These are phyloP conservation scores for Chalciporus sp. DNA, from an alignment of 1,284 basidiomycete genomes.

Conservation along the genomic window DNA sequence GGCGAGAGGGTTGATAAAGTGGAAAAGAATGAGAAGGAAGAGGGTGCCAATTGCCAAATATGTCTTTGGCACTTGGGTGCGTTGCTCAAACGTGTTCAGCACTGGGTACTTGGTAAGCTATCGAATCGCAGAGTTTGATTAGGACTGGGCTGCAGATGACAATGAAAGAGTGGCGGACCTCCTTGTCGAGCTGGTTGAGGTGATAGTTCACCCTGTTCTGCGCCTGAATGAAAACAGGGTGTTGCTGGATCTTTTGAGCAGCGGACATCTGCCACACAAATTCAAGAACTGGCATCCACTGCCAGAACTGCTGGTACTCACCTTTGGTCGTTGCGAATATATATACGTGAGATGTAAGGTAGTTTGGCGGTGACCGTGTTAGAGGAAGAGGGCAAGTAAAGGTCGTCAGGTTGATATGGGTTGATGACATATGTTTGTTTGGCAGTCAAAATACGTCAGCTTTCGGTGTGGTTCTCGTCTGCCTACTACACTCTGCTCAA, in stretches of 20 bases:
- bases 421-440: constrained; percentile 58
- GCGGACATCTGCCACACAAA: constrained; percentile 64
- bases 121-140: constrained; percentile 1
- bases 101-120: constrained; percentile 92
- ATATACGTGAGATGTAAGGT: constrained; percentile 9
- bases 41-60: constrained; percentile 83
- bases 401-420: constrained; percentile 43
- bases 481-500: constrained; percentile 5
- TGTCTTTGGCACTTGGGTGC: constrained; percentile 91
- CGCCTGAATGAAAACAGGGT: constrained; percentile 82
- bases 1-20: constrained; percentile 83
- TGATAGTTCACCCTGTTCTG: constrained; percentile 78
- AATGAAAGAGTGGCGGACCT: constrained; percentile 57
- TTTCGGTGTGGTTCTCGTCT: constrained; percentile 35
- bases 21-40: constrained; percentile 65
- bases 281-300: constrained; percentile 1
- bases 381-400: constrained; percentile 11
- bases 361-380: constrained; percentile 13
- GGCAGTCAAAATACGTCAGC: constrained; percentile 40
- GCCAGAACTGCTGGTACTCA: constrained; percentile 9
- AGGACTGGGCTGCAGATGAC: constrained; percentile 15
- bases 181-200: constrained; percentile 88
- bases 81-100: constrained; percentile 82
- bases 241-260: constrained; percentile 76
- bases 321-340: constrained; percentile 18